phyloP scores from a whole-genome alignment of 2,329 filamentous ascomycete species.

The Calonectria naviculata region DNA sequence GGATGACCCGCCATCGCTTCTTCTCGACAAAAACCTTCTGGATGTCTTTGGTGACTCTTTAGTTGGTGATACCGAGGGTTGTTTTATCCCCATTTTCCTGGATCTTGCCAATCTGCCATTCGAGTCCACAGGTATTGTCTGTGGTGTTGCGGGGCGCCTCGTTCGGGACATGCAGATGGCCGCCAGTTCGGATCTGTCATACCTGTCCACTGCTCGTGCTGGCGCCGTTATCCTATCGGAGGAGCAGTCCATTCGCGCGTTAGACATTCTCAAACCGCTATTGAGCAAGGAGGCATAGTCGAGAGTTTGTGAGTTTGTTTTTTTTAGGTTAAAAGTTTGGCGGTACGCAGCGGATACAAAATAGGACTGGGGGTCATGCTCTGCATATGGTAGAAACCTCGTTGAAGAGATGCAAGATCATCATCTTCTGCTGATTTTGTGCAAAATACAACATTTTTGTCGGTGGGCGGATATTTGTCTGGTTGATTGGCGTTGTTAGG shows the following conservation, averaged over 20 bases:
- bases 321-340: neutral
- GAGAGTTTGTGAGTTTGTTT: neutral
- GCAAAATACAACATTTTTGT: conserved; percentile 5
- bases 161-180: conserved; percentile 74
- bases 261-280: conserved; percentile 73
- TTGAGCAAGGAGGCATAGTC: conserved; percentile 49
- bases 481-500: conserved; percentile 31
- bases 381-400: neutral
- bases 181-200: conserved; percentile 81
- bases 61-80: conserved; percentile 78
- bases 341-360: neutral
- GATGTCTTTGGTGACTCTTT: conserved; percentile 77
- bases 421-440: neutral
- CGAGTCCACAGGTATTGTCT: conserved; percentile 94
- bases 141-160: conserved; percentile 87
- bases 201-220: conserved; percentile 87
- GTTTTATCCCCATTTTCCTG: conserved; percentile 86
- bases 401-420: neutral
- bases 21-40: conserved; percentile 77
- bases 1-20: conserved; percentile 78
- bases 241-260: conserved; percentile 77
- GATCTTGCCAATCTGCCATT: conserved; percentile 84
- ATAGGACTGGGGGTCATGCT: neutral
- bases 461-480: conserved; percentile 24
- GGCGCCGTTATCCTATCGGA: conserved; percentile 89